Evolutionary conservation across 2,329 filamentous ascomycete genomes (phyloP), one percentile per base, ranked within the genome.

Genomic region (Colletotrichum coccodes): DNA sequence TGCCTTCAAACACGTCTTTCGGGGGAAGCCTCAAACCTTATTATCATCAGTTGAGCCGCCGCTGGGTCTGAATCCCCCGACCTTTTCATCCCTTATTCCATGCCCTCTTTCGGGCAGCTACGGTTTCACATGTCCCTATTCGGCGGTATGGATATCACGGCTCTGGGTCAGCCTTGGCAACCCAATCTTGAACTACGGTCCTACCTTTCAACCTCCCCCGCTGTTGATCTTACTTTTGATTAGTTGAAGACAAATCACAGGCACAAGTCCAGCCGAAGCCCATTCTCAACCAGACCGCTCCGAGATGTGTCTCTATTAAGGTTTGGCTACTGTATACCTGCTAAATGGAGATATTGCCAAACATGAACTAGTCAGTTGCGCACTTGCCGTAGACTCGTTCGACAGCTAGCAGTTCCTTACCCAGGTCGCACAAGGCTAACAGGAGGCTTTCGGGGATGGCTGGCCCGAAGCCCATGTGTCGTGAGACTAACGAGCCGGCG

Each of bases 91-190:
- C 26, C 40, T 30, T 14, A 12, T 14, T 18, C 12, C n/a, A 23
- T 52, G 52, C 30, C 40, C 61, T 30, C 28, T 49, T 56, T 21
- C 40, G 65, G 61, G 42, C 34, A 65, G 26, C 26, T 36, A 11
- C 32, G 40, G 65, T 65, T 68, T 68, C 65, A 68, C 53, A 21
- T 50, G 49, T 56, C 54, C 56, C 30, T 32, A 65, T 65, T 50
- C 34, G 65, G 47, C 3, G n/a, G 18, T 18, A 49, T 12, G 28
- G 28, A 54, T 26, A 23, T 60, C 61, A 46, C 4, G 26, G 28
- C 14, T 40, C 28, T 3, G 8, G 42, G 46, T 14, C 40, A 26
- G 50, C 16, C 65, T 65, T 60, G 36, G 18, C 34, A 58, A 38
- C 12, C 18, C 26, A 9, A 49, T n/a, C 11, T 34, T 18, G 12